A percentile compares a stretch with the other conserved stretches of the same genome.
phyloP scores from a whole-genome alignment of 345 rosid species.

The Sonneratia caseolaris region DNA sequence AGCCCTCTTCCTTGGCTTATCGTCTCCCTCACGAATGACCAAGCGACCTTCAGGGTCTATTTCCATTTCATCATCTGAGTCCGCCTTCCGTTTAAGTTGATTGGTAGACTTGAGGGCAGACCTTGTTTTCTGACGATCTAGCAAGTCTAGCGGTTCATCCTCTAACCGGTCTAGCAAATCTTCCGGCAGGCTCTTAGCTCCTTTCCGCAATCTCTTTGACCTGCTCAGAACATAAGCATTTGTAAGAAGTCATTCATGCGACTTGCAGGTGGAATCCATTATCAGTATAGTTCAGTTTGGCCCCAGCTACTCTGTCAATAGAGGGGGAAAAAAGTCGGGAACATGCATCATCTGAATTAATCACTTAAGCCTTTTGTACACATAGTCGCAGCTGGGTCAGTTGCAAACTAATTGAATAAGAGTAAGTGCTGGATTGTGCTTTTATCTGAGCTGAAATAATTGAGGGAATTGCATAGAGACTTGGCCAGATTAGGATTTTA shows the following conservation, averaged over 20 bases:
- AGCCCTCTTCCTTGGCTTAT: not conserved
- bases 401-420: not conserved
- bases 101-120: constrained; percentile 59
- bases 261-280: not conserved
- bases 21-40: constrained; percentile 48
- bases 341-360: not conserved
- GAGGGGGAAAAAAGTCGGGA: not conserved
- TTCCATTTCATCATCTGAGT: constrained; percentile 79
- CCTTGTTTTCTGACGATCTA: constrained; percentile 67
- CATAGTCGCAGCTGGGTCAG: not conserved
- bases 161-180: constrained; percentile 59
- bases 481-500: too few relatives aligned
- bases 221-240: constrained; percentile 18
- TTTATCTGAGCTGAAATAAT: not conserved
- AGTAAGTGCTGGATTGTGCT: not conserved
- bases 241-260: constrained; percentile 4
- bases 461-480: not conserved
- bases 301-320: not conserved
- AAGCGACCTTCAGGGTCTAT: constrained; percentile 74
- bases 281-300: not conserved
- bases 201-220: constrained; percentile 38
- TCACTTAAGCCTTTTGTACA: not conserved
- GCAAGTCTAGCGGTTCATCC: constrained; percentile 87
- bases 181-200: constrained; percentile 63
- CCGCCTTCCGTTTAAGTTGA: constrained; percentile 44